Evolutionary conservation across 1,284 basidiomycete genomes (phyloP).

Genomic region (Spongiforma sp.): DNA sequence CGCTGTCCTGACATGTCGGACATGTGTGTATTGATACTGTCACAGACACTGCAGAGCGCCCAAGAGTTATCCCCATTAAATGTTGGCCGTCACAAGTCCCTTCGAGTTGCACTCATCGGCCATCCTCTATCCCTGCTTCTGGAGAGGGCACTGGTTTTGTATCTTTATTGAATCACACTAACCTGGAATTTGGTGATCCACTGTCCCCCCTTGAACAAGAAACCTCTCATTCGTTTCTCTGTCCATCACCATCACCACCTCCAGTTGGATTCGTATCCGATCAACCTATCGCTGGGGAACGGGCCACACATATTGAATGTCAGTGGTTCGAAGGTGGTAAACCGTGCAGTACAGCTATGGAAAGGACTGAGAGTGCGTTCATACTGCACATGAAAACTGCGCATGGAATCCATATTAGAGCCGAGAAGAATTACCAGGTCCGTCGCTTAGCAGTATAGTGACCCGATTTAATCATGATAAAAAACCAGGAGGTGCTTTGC

Average conservation of each 20-base stretch:
- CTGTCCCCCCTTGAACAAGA: background rate
- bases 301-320: background rate
- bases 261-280: background rate
- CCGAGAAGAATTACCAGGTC: background rate
- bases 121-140: no score
- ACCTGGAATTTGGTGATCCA: no score
- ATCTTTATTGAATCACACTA: background rate
- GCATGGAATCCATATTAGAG: background rate
- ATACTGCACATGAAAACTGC: background rate
- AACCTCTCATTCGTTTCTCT: no score
- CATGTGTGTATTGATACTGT: constrained; percentile 17
- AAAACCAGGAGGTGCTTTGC: no score
- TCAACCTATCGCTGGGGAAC: no score
- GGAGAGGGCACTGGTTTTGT: no score
- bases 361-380: background rate
- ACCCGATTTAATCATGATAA: no score
- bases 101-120: no score
- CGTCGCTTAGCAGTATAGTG: background rate
- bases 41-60: constrained; percentile 58
- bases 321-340: background rate
- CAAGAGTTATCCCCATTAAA: constrained; percentile 67
- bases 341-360: background rate
- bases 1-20: constrained; percentile 1
- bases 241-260: background rate
- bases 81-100: constrained; percentile 71